A percentile compares a stretch with the other conserved stretches of the same genome.
These are phyloP conservation scores for Ilex asprella DNA, from an alignment of 257 asterid species.

Conservation along the genomic window DNA sequence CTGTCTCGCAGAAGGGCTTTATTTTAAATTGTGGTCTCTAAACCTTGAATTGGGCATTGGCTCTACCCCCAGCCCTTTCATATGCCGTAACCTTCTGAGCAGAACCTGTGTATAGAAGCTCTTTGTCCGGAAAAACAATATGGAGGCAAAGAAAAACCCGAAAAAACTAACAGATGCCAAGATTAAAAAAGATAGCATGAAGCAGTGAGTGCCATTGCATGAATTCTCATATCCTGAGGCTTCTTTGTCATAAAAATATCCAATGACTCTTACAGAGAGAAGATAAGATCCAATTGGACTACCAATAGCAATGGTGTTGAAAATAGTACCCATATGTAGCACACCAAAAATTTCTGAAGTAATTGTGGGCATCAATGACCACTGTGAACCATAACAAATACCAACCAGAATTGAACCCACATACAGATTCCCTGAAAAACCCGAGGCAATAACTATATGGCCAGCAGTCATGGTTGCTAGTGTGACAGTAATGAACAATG, in stretches of 20 bases:
- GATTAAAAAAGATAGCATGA: conserved; percentile 73
- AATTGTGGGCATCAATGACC: conserved; percentile 97
- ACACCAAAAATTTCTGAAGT: conserved; percentile 79
- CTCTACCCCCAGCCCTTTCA: too few species aligned
- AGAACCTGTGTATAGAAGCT: conserved; percentile 34
- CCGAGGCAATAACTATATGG: conserved; percentile 62
- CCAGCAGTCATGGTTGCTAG: conserved; percentile 77
- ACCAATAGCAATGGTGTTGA: conserved; percentile 78
- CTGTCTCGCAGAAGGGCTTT: too few species aligned
- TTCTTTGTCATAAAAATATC: conserved; percentile 64
- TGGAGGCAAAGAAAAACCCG: conserved; percentile 61
- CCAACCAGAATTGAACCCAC: conserved; percentile 75
- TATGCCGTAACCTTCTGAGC: conserved; percentile 18
- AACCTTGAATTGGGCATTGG: too few species aligned
- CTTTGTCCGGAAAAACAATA: conserved; percentile 49
- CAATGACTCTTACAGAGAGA: conserved; percentile 73
- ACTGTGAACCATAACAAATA: conserved; percentile 81
- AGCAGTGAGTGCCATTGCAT: conserved; percentile 73
- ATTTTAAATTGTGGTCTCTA: too few species aligned
- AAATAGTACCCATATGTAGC: conserved; percentile 82
- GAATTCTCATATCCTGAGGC: conserved; percentile 35
- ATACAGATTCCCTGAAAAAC: conserved; percentile 64
- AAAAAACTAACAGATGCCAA: conserved; percentile 52
- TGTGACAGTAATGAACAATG: conserved; percentile 55
- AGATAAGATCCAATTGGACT: conserved; percentile 92